phyloP scores from a whole-genome alignment of 2,329 filamentous ascomycete species.

The Phialemoniopsis sp. region DNA sequence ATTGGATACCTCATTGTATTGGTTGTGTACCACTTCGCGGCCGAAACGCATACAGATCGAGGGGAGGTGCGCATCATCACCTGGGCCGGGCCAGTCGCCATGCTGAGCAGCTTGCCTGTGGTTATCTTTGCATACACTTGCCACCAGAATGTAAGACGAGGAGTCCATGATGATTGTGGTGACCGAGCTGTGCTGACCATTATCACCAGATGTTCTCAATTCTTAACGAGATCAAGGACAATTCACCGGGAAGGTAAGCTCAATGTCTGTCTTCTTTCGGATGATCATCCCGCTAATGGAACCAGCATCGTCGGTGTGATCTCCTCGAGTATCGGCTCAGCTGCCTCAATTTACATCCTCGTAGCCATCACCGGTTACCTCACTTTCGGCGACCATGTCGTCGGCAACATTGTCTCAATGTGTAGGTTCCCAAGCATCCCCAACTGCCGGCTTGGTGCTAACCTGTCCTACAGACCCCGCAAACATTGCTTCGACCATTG shows the following conservation, averaged over 20 bases:
- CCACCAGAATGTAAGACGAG: conserved; percentile 77
- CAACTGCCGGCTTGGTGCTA: neutral
- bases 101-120: conserved; percentile 83
- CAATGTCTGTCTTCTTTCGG: neutral
- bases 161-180: neutral
- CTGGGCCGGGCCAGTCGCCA: conserved; percentile 75
- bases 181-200: conserved; percentile 17
- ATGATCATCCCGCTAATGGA: conserved; percentile 16
- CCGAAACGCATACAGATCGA: conserved; percentile 70
- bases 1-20: conserved; percentile 93
- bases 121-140: conserved; percentile 99
- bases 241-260: conserved; percentile 56
- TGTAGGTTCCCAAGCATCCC: conserved; percentile 47
- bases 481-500: conserved; percentile 82
- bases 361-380: conserved; percentile 95
- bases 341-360: conserved; percentile 81
- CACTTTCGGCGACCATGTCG: conserved; percentile 85
- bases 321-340: conserved; percentile 77
- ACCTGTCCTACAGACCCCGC: conserved; percentile 48
- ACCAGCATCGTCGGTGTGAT: conserved; percentile 75
- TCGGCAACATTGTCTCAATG: conserved; percentile 92
- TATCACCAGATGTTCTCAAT: conserved; percentile 88
- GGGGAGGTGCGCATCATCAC: conserved; percentile 69
- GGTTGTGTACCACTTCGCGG: conserved; percentile 87
- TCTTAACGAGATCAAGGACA: conserved; percentile 87